Conservation (phyloP, 169 alveolate genomes). For the Eimeria falciformis region DNA sequence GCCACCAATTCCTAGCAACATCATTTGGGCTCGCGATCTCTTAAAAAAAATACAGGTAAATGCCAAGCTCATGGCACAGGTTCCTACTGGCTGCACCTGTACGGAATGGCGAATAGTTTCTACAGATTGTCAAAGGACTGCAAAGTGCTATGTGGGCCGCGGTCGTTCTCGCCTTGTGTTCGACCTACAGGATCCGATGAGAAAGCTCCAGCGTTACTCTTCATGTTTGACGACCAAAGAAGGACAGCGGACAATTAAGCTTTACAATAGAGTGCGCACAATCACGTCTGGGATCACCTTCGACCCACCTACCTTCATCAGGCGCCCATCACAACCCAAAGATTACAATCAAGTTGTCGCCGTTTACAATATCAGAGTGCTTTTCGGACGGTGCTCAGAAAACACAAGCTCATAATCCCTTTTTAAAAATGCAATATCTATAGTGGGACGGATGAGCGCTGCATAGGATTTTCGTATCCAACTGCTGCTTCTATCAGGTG, state of each 20-base stretch:
- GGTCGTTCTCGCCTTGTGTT: not conserved
- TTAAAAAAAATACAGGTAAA: constrained; percentile 89
- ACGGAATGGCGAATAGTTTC: not conserved
- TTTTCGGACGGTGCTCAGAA: too few species aligned
- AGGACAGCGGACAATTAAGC: constrained; percentile 87
- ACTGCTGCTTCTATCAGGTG: constrained; percentile 18
- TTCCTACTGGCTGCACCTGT: not conserved
- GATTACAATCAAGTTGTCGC: too few species aligned
- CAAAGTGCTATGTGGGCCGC: not conserved
- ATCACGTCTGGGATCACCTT: not conserved
- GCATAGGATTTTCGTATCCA: not conserved
- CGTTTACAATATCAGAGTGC: too few species aligned
- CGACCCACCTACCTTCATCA: too few species aligned
- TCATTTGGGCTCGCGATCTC: constrained; percentile 95
- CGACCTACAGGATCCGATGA: constrained; percentile 89
- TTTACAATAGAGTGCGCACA: constrained; percentile 89
- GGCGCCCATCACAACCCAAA: too few species aligned
- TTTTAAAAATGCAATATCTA: not conserved
- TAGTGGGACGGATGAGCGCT: not conserved
- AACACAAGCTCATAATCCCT: too few species aligned
- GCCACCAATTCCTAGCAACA: constrained; percentile 96
- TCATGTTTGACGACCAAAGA: constrained; percentile 85
- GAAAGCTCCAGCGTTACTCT: constrained; percentile 89
- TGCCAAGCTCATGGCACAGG: not conserved
- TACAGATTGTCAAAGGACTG: not conserved